These are phyloP conservation scores for Artemisia tridentata DNA, from an alignment of 129 eudicot species.

Conservation along the genomic window DNA sequence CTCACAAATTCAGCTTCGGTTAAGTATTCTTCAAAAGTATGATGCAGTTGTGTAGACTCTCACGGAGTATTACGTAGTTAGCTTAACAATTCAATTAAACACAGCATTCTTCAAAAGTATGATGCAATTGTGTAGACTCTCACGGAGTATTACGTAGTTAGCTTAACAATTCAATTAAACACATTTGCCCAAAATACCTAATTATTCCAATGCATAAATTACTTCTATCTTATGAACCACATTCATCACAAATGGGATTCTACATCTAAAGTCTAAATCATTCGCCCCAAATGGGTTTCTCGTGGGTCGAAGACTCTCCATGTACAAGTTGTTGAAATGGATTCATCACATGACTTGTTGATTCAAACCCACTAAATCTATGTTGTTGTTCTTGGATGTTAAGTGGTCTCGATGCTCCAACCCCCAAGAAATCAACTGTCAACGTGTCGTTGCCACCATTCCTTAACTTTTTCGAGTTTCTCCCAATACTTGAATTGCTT, in stretches of 20 bases:
- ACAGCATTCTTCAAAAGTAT: too few species aligned
- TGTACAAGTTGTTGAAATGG: slow-evolving; percentile 45
- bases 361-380: slow-evolving; percentile 32
- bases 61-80: too few species aligned
- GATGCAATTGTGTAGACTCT: too few species aligned
- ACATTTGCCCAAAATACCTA: too few species aligned
- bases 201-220: background rate
- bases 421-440: slow-evolving; percentile 75
- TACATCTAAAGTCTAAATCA: background rate
- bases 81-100: too few species aligned
- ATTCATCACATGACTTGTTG: slow-evolving; percentile 41
- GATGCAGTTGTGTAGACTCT: too few species aligned
- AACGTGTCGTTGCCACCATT: slow-evolving; percentile 36
- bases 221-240: background rate
- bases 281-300: slow-evolving; percentile 35
- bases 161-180: too few species aligned
- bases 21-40: too few species aligned
- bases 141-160: too few species aligned
- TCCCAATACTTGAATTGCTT: background rate
- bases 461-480: slow-evolving; percentile 30
- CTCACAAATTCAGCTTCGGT: too few species aligned
- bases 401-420: slow-evolving; percentile 54
- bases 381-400: slow-evolving; percentile 44
- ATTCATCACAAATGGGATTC: background rate
- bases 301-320: slow-evolving; percentile 26